phyloP scores from a whole-genome alignment of 805 yeast genomes.

The Groenewaldozyma salmanticensis region DNA sequence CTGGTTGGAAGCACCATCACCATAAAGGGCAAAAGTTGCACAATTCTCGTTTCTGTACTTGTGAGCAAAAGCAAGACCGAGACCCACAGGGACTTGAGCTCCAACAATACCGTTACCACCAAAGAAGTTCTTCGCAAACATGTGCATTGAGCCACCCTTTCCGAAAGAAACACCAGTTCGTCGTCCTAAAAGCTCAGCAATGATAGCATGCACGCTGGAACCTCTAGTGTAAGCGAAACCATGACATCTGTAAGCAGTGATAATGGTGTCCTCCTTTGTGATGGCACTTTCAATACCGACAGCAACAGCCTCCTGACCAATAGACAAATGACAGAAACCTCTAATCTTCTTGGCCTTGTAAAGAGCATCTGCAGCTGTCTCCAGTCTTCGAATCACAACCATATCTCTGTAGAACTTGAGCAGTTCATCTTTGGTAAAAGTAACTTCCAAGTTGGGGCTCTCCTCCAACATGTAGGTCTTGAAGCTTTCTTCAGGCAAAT shows the following conservation, averaged over 20 bases:
- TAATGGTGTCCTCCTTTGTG: slow-evolving; percentile 73
- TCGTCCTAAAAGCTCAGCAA: slow-evolving; percentile 96
- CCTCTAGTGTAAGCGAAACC: slow-evolving; percentile 98
- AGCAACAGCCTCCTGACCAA: slow-evolving; percentile 98
- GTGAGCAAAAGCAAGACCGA: slow-evolving; percentile 98
- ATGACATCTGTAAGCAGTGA: slow-evolving; percentile 98
- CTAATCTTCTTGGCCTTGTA: slow-evolving; percentile 97
- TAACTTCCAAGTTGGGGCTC: slow-evolving; percentile 62
- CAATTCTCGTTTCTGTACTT: slow-evolving; percentile 65
- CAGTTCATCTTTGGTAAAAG: slow-evolving; percentile 70
- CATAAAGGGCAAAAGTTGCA: slow-evolving; percentile 84
- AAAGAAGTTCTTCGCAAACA: slow-evolving; percentile 90
- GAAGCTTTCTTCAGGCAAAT: slow-evolving; percentile 69
- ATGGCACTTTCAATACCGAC: slow-evolving; percentile 97
- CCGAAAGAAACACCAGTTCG: slow-evolving; percentile 92
- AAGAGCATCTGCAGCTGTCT: slow-evolving; percentile 96
- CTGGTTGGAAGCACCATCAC: slow-evolving; percentile 99
- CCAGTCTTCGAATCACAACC: slow-evolving; percentile 86
- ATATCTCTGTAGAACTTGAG: slow-evolving; percentile 94
- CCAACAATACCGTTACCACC: slow-evolving; percentile 99
- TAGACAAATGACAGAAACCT: slow-evolving; percentile 97
- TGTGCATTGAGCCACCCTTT: slow-evolving; percentile 99
- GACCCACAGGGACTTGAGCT: slow-evolving; percentile 97
- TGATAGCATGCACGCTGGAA: slow-evolving; percentile 75
- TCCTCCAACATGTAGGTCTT: slow-evolving; percentile 76